Evolutionary conservation across 75 land plant species (phyloP).

Genomic region (Selaginella tamariscina): DNA sequence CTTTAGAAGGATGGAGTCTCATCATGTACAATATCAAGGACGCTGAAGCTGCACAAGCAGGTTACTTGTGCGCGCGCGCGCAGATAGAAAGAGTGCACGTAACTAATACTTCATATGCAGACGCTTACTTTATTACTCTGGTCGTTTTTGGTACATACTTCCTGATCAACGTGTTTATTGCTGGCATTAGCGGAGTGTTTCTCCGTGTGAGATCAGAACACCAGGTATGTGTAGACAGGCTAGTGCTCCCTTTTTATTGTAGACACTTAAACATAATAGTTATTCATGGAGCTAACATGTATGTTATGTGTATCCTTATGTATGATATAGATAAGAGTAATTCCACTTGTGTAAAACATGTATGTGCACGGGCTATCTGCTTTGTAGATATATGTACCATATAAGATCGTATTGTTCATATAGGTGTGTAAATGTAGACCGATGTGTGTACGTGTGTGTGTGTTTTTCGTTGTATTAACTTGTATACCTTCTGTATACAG

Average conservation of each 20-base stretch:
- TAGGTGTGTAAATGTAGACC: too few species aligned
- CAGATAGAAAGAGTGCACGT: neutral
- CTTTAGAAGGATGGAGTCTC: constrained; percentile 35
- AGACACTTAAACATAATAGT: too few species aligned
- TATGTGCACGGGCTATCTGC: too few species aligned
- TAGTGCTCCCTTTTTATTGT: neutral
- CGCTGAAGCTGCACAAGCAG: constrained; percentile 14
- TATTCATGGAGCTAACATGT: too few species aligned
- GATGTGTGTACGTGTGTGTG: too few species aligned
- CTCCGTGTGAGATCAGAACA: constrained; percentile 31
- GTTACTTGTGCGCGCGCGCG: neutral
- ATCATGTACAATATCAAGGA: constrained; percentile 21
- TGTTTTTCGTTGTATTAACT: too few species aligned
- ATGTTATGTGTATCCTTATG: neutral
- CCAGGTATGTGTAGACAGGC: constrained; percentile 23
- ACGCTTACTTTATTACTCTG: constrained; percentile 26
- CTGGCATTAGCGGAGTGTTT: constrained; percentile 36
- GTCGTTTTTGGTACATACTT: constrained; percentile 30
- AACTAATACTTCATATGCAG: constrained; percentile 11
- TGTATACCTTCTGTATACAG: neutral
- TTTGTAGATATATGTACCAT: too few species aligned
- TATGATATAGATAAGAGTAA: too few species aligned
- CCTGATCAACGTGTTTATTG: constrained; percentile 27
- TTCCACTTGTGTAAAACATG: too few species aligned
- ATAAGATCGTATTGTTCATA: too few species aligned